phyloP scores from a whole-genome alignment of 2,329 filamentous ascomycete genomes.

The Calonectria pteridis region DNA sequence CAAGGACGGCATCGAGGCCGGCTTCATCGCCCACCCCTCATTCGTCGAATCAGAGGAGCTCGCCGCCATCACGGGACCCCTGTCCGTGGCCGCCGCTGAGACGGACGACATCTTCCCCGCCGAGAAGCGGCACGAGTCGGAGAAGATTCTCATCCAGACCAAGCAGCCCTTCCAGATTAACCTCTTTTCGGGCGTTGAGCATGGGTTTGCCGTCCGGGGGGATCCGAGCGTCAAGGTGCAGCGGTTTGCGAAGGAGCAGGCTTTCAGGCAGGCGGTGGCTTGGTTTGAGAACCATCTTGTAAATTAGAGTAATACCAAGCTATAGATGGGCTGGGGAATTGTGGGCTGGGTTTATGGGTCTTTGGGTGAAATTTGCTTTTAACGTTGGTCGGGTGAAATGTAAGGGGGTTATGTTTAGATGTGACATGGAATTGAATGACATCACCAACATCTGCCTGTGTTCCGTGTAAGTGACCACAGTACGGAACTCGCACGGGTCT shows the following conservation, averaged over 20 bases:
- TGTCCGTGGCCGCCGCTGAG: slow-evolving; percentile 76
- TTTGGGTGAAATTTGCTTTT: neutral
- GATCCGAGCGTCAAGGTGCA: slow-evolving; percentile 69
- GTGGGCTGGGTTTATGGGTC: neutral
- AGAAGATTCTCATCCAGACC: slow-evolving; percentile 69
- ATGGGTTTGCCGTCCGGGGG: slow-evolving; percentile 81
- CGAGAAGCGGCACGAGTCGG: slow-evolving; percentile 73
- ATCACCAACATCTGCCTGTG: neutral
- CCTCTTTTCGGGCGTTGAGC: slow-evolving; percentile 77
- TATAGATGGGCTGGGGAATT: neutral
- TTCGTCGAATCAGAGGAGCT: slow-evolving; percentile 79
- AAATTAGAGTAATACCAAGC: neutral
- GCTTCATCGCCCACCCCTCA: slow-evolving; percentile 81
- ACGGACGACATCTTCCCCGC: slow-evolving; percentile 74
- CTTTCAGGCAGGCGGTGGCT: slow-evolving; percentile 80
- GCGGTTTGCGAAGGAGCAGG: slow-evolving; percentile 83
- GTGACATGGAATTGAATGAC: neutral
- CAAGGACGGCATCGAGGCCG: slow-evolving; percentile 74
- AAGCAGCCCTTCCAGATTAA: slow-evolving; percentile 80
- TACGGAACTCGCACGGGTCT: no score
- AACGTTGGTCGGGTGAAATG: no score
- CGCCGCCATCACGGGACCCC: slow-evolving; percentile 72
- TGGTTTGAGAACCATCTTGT: slow-evolving; percentile 69
- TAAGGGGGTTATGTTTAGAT: neutral
- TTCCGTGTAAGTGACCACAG: neutral